A percentile compares a stretch with the other conserved stretches of the same genome.
These are phyloP conservation scores for Hypomontagnella monticulosa DNA, from an alignment of 495 filamentous ascomycete species.

Conservation along the genomic window DNA sequence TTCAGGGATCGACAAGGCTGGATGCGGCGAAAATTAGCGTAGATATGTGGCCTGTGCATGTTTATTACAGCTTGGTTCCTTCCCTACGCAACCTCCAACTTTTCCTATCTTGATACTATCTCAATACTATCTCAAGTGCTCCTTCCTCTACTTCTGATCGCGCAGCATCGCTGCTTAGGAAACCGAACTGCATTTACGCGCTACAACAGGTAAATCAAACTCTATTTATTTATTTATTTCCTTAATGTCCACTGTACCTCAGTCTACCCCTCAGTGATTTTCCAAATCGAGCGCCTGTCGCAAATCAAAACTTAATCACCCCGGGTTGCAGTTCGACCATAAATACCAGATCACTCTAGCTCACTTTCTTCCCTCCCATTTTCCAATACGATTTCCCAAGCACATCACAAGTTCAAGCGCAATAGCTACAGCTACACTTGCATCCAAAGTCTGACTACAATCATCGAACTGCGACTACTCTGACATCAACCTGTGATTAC, in stretches of 20 bases:
- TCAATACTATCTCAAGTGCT: neutral
- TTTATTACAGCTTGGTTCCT: constrained; percentile 21
- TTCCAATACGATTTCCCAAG: too few species aligned
- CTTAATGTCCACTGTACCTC: neutral
- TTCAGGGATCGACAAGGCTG: constrained; percentile 33
- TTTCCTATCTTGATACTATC: constrained; percentile 28
- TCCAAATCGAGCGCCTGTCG: neutral
- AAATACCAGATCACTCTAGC: too few species aligned
- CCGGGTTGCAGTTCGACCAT: too few species aligned
- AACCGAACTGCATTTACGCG: constrained; percentile 24
- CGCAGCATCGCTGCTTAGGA: constrained; percentile 25
- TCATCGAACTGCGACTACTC: neutral
- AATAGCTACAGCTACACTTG: too few species aligned
- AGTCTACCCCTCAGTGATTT: neutral
- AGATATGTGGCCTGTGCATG: constrained; percentile 27
- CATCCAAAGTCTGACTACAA: too few species aligned
- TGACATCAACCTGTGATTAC: neutral
- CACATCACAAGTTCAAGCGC: too few species aligned
- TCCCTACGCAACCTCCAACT: constrained; percentile 35
- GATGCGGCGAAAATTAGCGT: constrained; percentile 34
- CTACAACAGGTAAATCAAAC: neutral
- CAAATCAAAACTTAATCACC: too few species aligned
- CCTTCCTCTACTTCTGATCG: constrained; percentile 27
- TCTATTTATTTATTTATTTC: neutral
- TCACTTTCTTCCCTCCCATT: neutral